Evolutionary conservation across 805 yeast genomes (phyloP).

Genomic region (Sugiyamaella boreocaroliniensis): DNA sequence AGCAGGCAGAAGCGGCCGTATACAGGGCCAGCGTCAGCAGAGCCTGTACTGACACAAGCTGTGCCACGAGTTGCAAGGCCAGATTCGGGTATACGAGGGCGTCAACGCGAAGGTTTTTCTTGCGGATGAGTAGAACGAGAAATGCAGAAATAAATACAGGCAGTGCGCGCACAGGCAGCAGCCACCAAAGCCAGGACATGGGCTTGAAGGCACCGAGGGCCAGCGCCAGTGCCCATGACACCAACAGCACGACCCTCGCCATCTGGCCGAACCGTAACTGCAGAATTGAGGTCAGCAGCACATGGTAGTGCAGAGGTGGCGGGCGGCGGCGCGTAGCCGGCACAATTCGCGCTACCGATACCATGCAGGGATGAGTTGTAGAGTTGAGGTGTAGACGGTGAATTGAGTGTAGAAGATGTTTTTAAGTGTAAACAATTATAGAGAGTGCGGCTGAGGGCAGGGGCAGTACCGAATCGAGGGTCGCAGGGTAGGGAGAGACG

Average conservation of each 20-base stretch:
- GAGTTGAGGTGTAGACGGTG: too few species aligned
- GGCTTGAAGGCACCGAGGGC: neutral
- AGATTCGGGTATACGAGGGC: constrained; percentile 10
- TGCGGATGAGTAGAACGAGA: constrained; percentile 14
- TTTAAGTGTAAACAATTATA: too few species aligned
- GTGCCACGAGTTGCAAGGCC: neutral
- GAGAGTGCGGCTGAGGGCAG: too few species aligned
- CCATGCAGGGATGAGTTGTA: neutral
- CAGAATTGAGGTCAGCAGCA: neutral
- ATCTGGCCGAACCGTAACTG: neutral
- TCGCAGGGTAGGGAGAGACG: too few species aligned
- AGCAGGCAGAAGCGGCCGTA: constrained; percentile 3
- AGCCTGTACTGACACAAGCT: constrained; percentile 1
- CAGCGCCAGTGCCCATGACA: neutral
- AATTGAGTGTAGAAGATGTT: too few species aligned
- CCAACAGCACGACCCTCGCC: neutral
- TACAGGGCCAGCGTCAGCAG: constrained; percentile 3
- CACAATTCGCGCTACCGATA: neutral
- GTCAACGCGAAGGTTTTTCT: constrained; percentile 11
- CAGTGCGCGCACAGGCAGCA: constrained; percentile 11
- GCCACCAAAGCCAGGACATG: constrained; percentile 14
- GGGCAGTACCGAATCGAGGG: too few species aligned
- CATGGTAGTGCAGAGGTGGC: neutral
- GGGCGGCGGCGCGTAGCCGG: neutral
- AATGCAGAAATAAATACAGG: constrained; percentile 8